Evolutionary conservation across 345 rosid genomes (phyloP), one percentile per base, ranked within the genome.

Genomic region (Gossypium sturtianum): DNA sequence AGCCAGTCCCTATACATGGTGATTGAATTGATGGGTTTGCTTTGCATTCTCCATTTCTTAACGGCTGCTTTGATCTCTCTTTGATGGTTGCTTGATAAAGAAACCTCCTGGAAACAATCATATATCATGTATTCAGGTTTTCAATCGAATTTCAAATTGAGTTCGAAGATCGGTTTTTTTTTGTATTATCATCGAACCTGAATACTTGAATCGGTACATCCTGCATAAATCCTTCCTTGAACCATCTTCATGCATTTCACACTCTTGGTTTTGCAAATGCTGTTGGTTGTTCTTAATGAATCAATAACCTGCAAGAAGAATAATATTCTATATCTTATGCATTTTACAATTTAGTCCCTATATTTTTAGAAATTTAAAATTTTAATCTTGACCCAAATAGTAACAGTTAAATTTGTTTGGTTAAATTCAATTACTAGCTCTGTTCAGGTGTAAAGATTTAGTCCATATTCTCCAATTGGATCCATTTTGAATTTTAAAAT

Each of bases 121-220:
- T 15, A 47, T 71, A 2, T 54, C 59, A 19, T 9, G 12, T n/a
- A 54, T 17, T 52, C 7, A 20, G 56, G 56, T 52, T 52, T 52
- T 52, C 56, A 1, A 16, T 52, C 19, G 2, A 48, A 48, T 48
- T 48, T 15, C 4, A 15, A 48, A 48, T 48, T 15, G 15, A 48
- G 16, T 52, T 52, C 9, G 9, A 13, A 52, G n/a, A 15, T 41
- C 10, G 19, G 70, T 66, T 58, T 25, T 17, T 16, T 78, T 38
- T 17, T 25, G n/a, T n/a, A n/a, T 17, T 12, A 11, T 48, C 13
- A 74, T 25, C 58, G 45, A 38, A 92, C 98, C 93, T 87, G 93
- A 83, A 92, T 87, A 85, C 98, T 89, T 71, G 98, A 89, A 85
- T 94, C 97, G 56, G 16, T 68, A 83, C 97, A 92, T 74, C 98